Evolutionary conservation across 2,329 filamentous ascomycete genomes (phyloP), one percentile per base, ranked within the genome.

Genomic region (Curvularia lunata): DNA sequence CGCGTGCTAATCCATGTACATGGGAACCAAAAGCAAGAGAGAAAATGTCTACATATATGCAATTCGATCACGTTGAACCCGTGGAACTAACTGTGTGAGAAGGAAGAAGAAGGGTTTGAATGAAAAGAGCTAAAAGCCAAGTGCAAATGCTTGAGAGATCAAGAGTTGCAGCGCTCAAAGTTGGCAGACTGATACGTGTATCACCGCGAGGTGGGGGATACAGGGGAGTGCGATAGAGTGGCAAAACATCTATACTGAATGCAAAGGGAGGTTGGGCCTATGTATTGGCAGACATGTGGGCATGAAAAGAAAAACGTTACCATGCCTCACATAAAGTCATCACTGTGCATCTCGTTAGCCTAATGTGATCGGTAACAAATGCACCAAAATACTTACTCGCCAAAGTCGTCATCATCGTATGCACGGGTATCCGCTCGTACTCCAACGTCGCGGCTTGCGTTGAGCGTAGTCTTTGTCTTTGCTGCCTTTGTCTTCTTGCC

Each of bases 401-500:
- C 94, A 73, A 91, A 91, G 59, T 91, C 90, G 52, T 91, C 90
- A 53, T 92, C 90, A 28, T 91, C 91, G 72, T 98, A 97, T 47
- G 86, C 82, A 55, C 84, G 86, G n/a, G 86, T 87, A 77, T 98
- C 94, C 16, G 87, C 84, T 48, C 80, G 79, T 63, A 69, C 75
- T 70, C 77, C 79, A 70, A 84, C 76, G 80, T 83, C 80, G 73
- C 89, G 81, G 72, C 79, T 81, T 58, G 90, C 87, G 54, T 91
- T 90, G 48, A 98, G 82, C 6, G 87, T 89, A 18, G 91, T 87
- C 87, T 99, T 99, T 38, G 90, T 96, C 87, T 98, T 98, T 61
- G 91, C 90, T 4, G 93, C 93, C 86, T 98, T 98, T 69, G 84
- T 88, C 87, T 98, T 99, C 90, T 98, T 99, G 72, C 89, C 91